These are phyloP conservation scores for Solanum etuberosum DNA, from an alignment of 257 asterid genomes.

Conservation along the genomic window DNA sequence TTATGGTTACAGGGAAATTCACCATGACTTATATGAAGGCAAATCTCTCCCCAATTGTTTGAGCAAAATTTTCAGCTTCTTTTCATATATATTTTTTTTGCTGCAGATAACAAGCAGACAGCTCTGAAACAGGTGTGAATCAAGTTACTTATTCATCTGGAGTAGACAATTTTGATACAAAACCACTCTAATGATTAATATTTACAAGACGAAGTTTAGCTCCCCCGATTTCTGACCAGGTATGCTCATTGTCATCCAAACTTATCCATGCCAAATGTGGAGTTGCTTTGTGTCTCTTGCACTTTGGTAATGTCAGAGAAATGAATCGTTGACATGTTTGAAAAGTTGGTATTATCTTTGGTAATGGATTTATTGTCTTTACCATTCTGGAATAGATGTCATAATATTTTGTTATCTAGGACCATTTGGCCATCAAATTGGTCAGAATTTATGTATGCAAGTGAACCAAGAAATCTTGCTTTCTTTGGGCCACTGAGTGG, in stretches of 20 bases:
- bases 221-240: background rate
- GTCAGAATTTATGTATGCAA: background rate
- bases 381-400: background rate
- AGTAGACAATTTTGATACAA: background rate
- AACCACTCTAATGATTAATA: background rate
- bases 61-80: background rate
- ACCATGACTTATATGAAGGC: background rate
- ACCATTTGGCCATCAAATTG: background rate
- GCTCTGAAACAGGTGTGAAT: background rate
- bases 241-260: background rate
- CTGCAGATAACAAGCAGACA: background rate
- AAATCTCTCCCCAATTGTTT: background rate
- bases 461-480: background rate
- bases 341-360: background rate
- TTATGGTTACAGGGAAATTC: background rate
- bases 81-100: background rate
- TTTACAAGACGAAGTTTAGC: background rate
- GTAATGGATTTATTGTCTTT: background rate
- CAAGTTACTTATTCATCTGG: background rate
- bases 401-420: background rate
- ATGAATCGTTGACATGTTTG: background rate
- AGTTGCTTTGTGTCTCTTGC: background rate
- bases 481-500: background rate
- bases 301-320: background rate
- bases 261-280: background rate